A percentile compares a stretch with the other conserved stretches of the same genome.
Evolutionary conservation across 1,284 basidiomycete species (phyloP).

Genomic region (Irpex sp.): DNA sequence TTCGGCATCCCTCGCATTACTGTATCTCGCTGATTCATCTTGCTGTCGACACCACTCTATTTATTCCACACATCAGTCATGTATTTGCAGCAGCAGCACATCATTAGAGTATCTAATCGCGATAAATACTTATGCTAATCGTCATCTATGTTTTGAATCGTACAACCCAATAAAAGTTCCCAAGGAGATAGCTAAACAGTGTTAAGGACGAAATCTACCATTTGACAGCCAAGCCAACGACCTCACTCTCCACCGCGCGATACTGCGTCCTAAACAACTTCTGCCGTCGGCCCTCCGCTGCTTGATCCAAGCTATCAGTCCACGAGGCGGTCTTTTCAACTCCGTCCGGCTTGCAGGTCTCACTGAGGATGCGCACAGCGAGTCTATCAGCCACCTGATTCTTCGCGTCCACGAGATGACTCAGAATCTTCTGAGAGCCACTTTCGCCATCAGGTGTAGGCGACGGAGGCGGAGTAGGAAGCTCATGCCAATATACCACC

Average conservation of each 20-base stretch:
- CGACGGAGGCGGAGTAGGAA: slow-evolving; percentile 50
- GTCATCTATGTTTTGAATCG: background rate
- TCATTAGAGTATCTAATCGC: background rate
- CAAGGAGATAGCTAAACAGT: background rate
- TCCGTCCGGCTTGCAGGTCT: slow-evolving; percentile 28
- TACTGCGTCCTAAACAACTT: slow-evolving; percentile 79
- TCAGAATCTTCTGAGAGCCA: slow-evolving; percentile 1
- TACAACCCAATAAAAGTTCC: background rate
- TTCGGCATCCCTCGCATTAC: slow-evolving; percentile 2
- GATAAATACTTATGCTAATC: background rate
- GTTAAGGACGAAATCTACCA: slow-evolving; percentile 21
- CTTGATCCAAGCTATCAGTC: slow-evolving; percentile 35
- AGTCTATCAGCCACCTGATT: slow-evolving; percentile 35
- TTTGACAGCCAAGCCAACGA: slow-evolving; percentile 40
- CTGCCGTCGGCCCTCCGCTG: slow-evolving; percentile 37
- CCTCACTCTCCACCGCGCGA: slow-evolving; percentile 84
- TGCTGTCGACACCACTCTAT: slow-evolving; percentile 7
- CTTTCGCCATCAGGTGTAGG: slow-evolving; percentile 20
- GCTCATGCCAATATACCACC: slow-evolving; percentile 66
- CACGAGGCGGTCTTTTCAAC: slow-evolving; percentile 15
- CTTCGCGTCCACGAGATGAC: slow-evolving; percentile 7
- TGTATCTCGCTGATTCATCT: background rate
- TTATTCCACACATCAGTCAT: slow-evolving; percentile 5
- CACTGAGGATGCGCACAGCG: slow-evolving; percentile 40
- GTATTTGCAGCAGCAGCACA: background rate